Evolutionary conservation across 169 alveolate genomes (phyloP).

Genomic region (Eimeria zaria): DNA sequence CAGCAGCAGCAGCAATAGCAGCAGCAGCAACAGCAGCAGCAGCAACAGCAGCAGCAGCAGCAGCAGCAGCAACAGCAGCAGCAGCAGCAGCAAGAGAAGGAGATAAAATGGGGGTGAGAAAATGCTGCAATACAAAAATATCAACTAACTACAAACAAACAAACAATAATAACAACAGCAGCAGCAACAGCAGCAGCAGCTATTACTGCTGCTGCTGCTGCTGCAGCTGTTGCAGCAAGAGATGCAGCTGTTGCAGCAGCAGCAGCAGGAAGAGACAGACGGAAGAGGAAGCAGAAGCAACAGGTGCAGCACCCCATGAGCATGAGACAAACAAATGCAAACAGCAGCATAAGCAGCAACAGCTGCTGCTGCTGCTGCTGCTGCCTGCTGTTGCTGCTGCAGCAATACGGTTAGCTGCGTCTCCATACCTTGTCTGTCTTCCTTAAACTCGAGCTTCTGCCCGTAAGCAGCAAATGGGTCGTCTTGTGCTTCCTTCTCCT

Average conservation of each 20-base stretch:
- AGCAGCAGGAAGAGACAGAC: not conserved
- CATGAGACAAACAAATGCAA: too few relatives aligned
- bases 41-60: not conserved
- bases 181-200: too few relatives aligned
- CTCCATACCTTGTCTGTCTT: constrained; percentile 55
- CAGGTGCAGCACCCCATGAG: too few relatives aligned
- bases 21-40: not conserved
- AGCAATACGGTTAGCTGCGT: not conserved
- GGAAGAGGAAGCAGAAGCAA: not conserved
- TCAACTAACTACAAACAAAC: not conserved
- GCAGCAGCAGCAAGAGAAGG: not conserved
- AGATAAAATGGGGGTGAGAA: not conserved
- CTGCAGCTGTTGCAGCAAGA: too few relatives aligned
- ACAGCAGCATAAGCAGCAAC: too few relatives aligned
- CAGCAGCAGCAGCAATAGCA: not conserved
- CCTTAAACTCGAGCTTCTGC: constrained; percentile 37
- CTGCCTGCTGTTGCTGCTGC: not conserved
- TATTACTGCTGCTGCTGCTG: too few relatives aligned
- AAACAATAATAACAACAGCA: not conserved
- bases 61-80: too few relatives aligned
- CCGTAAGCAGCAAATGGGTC: not conserved
- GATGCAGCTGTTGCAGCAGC: too few relatives aligned
- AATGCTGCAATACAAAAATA: not conserved
- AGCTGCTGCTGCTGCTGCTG: too few relatives aligned
- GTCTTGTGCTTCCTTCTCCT: constrained; percentile 14